A percentile compares a stretch with the other conserved stretches of the same genome.
phyloP scores from a whole-genome alignment of 129 eudicot species.

The Chrysanthemum makinoi region DNA sequence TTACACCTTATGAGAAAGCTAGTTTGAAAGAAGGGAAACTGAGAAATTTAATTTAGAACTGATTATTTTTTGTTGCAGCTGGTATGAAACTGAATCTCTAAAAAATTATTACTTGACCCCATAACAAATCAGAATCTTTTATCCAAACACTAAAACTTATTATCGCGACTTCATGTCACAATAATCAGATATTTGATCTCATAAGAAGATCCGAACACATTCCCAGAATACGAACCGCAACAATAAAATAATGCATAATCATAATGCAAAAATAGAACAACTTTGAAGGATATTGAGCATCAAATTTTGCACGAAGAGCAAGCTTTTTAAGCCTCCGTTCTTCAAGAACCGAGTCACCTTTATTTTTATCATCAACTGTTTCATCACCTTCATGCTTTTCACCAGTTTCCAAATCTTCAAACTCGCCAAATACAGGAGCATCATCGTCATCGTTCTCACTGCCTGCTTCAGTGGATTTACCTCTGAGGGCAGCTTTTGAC shows the following conservation, averaged over 20 bases:
- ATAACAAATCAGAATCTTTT: too few species aligned
- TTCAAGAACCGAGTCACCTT: slow-evolving; percentile 43
- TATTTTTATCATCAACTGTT: slow-evolving; percentile 25
- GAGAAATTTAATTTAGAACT: too few species aligned
- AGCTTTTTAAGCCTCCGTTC: slow-evolving; percentile 80
- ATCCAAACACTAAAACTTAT: too few species aligned
- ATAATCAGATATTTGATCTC: too few species aligned
- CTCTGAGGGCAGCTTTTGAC: slow-evolving; percentile 80
- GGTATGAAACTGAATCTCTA: too few species aligned
- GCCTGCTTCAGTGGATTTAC: slow-evolving; percentile 39
- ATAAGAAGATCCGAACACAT: too few species aligned
- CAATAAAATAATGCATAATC: neutral
- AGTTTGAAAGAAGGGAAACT: too few species aligned
- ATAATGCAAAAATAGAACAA: neutral
- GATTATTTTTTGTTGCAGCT: too few species aligned
- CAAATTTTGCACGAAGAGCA: slow-evolving; percentile 96
- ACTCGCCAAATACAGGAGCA: slow-evolving; percentile 63
- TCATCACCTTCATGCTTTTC: slow-evolving; percentile 44
- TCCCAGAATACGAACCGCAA: neutral
- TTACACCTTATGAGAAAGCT: too few species aligned
- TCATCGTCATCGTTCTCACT: slow-evolving; percentile 46
- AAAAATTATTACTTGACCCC: too few species aligned
- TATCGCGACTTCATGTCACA: too few species aligned
- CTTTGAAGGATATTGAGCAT: slow-evolving; percentile 78
- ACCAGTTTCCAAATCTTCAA: slow-evolving; percentile 92